Evolutionary conservation across 108 stramenopile species (phyloP).

Genomic region (Halocafeteria seosinensis): DNA sequence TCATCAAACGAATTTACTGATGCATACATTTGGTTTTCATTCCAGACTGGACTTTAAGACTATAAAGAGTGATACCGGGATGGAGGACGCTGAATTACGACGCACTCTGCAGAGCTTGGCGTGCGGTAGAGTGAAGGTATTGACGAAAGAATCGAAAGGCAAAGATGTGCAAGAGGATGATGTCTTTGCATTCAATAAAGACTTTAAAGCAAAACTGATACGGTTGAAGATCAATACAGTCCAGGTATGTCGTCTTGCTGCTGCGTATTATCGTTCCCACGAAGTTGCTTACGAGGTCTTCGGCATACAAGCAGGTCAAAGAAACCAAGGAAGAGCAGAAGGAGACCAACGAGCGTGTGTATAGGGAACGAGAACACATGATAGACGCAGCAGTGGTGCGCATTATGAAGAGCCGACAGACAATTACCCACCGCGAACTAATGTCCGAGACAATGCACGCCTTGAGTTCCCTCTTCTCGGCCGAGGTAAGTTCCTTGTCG

Average conservation of each 20-base stretch:
- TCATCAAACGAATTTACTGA: no score
- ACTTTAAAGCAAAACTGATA: conserved; percentile 57
- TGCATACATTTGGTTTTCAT: no score
- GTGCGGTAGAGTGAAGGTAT: conserved; percentile 38
- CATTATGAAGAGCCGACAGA: conserved; percentile 95
- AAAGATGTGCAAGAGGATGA: conserved; percentile 55
- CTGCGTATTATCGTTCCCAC: no score
- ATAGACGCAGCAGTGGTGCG: conserved; percentile 88
- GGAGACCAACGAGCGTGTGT: conserved; percentile 72
- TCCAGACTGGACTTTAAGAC: neutral
- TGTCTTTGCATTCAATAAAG: conserved; percentile 51
- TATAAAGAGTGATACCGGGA: conserved; percentile 33
- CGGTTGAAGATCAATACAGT: conserved; percentile 84
- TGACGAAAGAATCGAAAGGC: conserved; percentile 34
- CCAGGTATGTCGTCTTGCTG: no score
- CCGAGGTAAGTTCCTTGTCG: no score
- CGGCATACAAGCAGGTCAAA: no score
- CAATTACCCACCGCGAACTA: conserved; percentile 59
- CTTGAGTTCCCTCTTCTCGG: neutral
- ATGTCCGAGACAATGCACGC: conserved; percentile 42
- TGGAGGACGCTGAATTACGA: conserved; percentile 67
- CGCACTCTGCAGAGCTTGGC: conserved; percentile 62
- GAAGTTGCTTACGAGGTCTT: no score
- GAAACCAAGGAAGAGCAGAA: conserved; percentile 73
- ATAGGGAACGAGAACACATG: conserved; percentile 71